Percentiles rank a stretch among this genome's conserved stretches.
Conservation (phyloP, 192 early-diverging fungal species). For the Coemansia sp. region DNA sequence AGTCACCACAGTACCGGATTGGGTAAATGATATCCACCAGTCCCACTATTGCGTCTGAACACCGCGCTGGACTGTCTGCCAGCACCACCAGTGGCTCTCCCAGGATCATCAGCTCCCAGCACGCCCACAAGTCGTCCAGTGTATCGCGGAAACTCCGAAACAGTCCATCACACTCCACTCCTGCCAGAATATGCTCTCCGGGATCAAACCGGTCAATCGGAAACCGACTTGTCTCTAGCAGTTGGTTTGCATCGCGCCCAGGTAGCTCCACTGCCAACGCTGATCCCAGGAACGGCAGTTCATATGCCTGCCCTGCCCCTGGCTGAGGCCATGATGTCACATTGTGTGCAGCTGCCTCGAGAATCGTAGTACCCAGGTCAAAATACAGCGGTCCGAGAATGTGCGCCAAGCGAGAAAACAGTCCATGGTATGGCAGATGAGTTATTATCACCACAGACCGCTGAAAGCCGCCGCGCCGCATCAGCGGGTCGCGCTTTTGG, state of each 20-base stretch:
- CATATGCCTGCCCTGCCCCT: slow-evolving; percentile 60
- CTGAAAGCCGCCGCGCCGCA: slow-evolving; percentile 90
- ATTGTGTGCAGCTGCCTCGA: slow-evolving; percentile 77
- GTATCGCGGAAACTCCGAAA: slow-evolving; percentile 77
- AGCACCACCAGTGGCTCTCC: slow-evolving; percentile 88
- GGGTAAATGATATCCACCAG: slow-evolving; percentile 93
- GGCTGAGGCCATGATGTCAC: slow-evolving; percentile 67
- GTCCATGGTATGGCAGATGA: slow-evolving; percentile 84
- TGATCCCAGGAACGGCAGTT: slow-evolving; percentile 70
- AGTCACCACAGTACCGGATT: slow-evolving; percentile 95
- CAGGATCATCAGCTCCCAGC: slow-evolving; percentile 93
- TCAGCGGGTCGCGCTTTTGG: slow-evolving; percentile 80
- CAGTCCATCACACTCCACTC: slow-evolving; percentile 64
- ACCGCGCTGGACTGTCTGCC: slow-evolving; percentile 82
- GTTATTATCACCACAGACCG: slow-evolving; percentile 86
- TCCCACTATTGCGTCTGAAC: slow-evolving; percentile 76
- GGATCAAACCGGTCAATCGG: slow-evolving; percentile 65
- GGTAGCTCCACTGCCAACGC: slow-evolving; percentile 69
- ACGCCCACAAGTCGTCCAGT: slow-evolving; percentile 79
- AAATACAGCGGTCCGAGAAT: slow-evolving; percentile 80
- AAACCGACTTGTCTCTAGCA: slow-evolving; percentile 70
- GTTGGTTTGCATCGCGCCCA: slow-evolving; percentile 63
- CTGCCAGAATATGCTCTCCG: slow-evolving; percentile 70
- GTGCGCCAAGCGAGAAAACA: slow-evolving; percentile 73
- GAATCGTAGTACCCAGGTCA: slow-evolving; percentile 70